Base-by-base conservation (phyloP, 768 basidiomycete genomes). In the Fibroporia radiculosa region DNA sequence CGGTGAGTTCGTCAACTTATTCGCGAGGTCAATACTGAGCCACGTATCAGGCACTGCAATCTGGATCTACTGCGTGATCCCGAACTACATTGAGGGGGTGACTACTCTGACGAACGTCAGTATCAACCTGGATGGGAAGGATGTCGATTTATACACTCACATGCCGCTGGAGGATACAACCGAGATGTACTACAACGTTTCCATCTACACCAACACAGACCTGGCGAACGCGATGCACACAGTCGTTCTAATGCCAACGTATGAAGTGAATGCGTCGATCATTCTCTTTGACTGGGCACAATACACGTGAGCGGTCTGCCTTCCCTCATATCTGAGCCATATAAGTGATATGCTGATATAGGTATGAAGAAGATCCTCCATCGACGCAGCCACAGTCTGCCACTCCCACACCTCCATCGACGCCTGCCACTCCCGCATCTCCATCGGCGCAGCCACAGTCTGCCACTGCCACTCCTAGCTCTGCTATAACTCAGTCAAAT, bases 31-130 rank as follows among this genome's bases (percentile, higher is more conserved):
- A 6, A 3, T 32, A 4, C 28, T 22, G 31, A 16, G 13, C 24
- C 22, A 20, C 8, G 22, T 41, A 32, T 29, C 36, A 22, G 50
- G 50, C 0, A 51, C 49, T 6, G 45, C 49, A 3, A 31, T 51
- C 14, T 51, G 43, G 19, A 46, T 51, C 13, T 51, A 44, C 38
- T 33, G 43, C 24, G 38, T 44, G 14, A 10, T 51, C 18, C 40
- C 41, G 6, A 46, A 50, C 40, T 18, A 33, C 16, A 43, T 44
- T 7, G 22, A 11, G 4, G 29, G 19, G n/a, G 44, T 43, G 1
- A 46, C 49, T 4, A 50, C 48, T 6, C 39, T 45, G 27, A 42
- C 45, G 14, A 50, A 53, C 36, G 23, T 50, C 38, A 48, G 42
- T 24, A 49, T 53, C 46, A 16, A 35, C 13, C 24, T 53, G n/a